These are phyloP conservation scores for Fusarium longipes DNA, from an alignment of 2,329 filamentous ascomycete species.

Conservation along the genomic window DNA sequence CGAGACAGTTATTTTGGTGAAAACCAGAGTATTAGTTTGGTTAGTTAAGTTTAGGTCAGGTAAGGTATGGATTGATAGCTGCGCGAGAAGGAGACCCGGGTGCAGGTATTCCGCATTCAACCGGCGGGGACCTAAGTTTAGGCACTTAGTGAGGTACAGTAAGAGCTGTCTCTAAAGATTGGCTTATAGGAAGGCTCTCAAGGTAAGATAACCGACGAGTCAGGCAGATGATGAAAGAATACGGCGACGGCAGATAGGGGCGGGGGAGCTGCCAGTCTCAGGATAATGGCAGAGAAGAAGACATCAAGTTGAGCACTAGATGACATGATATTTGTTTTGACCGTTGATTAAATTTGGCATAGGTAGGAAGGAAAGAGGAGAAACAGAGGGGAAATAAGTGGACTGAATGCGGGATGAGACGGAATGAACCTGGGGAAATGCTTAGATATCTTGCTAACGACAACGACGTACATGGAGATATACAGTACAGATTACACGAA, in stretches of 20 bases:
- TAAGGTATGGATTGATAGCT: constrained; percentile 3
- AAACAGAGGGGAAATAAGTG: constrained; percentile 19
- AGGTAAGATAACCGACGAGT: constrained; percentile 6
- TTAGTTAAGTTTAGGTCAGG: background rate
- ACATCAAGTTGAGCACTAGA: constrained; percentile 16
- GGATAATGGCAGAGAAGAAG: constrained; percentile 6
- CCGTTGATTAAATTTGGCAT: background rate
- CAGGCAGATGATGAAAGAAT: background rate
- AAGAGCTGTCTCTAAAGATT: constrained; percentile 5
- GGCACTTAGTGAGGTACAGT: background rate
- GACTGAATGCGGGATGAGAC: constrained; percentile 21
- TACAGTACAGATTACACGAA: background rate
- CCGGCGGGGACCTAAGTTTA: constrained; percentile 5
- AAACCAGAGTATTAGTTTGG: constrained; percentile 6
- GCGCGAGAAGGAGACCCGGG: constrained; percentile 1
- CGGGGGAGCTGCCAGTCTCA: constrained; percentile 32
- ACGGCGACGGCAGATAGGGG: constrained; percentile 9
- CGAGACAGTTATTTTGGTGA: constrained; percentile 32
- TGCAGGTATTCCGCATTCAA: constrained; percentile 17
- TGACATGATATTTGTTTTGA: constrained; percentile 22
- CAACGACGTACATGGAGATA: background rate
- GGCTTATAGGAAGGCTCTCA: background rate
- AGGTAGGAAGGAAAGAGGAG: background rate
- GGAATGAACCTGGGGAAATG: constrained; percentile 27
- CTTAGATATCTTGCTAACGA: background rate